A percentile compares a stretch with the other conserved stretches of the same genome.
These are phyloP conservation scores for Aureobasidium sp. DNA, from an alignment of 2,329 filamentous ascomycete genomes.

Conservation along the genomic window DNA sequence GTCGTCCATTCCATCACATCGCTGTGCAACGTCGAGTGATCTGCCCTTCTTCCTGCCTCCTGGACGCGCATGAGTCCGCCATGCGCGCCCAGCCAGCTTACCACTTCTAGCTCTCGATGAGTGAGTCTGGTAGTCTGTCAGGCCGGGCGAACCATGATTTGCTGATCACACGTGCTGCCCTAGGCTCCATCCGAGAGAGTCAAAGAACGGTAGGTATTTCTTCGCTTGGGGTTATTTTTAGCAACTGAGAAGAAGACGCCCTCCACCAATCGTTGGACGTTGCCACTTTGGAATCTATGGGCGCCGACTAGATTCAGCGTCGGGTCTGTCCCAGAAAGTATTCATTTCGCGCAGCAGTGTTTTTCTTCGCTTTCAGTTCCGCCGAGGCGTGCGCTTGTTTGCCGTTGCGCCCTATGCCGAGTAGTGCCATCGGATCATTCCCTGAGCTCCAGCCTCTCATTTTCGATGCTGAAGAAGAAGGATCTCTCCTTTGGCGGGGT, in stretches of 20 bases:
- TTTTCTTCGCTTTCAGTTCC: neutral
- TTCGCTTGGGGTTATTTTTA: slow-evolving; percentile 15
- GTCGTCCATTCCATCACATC: slow-evolving; percentile 12
- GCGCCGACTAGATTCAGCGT: slow-evolving; percentile 3
- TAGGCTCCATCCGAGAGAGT: neutral
- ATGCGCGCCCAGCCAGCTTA: neutral
- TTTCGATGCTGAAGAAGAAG: neutral
- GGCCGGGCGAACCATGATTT: neutral
- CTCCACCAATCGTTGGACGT: slow-evolving; percentile 8
- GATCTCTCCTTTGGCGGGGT: slow-evolving; percentile 8
- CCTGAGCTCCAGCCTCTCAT: neutral
- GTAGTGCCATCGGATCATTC: slow-evolving; percentile 1
- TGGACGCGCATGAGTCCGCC: neutral
- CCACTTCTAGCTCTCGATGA: neutral
- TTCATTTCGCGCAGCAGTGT: slow-evolving; percentile 10
- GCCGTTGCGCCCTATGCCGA: slow-evolving; percentile 11
- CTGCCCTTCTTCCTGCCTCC: neutral
- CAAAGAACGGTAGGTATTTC: slow-evolving; percentile 1
- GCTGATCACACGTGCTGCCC: slow-evolving; percentile 15
- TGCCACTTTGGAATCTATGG: slow-evolving; percentile 6
- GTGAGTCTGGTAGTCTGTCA: neutral
- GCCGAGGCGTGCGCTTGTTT: neutral
- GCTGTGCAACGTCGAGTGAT: slow-evolving; percentile 1
- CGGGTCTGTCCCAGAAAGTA: neutral
- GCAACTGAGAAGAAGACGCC: neutral